phyloP scores from a whole-genome alignment of 768 basidiomycete genomes.

The Phaeotremella fagi region DNA sequence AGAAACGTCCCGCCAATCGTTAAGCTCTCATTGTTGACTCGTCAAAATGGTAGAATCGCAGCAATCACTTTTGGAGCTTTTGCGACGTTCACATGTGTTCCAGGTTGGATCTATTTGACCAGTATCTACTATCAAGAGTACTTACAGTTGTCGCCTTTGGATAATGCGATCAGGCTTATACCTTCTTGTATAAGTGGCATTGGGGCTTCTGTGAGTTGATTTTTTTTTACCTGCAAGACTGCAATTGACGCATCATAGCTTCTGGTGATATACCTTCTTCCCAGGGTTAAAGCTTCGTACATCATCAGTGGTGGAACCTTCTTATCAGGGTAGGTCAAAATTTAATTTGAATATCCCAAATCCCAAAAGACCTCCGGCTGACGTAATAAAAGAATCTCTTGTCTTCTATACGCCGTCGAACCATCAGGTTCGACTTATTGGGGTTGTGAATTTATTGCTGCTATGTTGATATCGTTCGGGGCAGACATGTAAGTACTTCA shows the following conservation, averaged over 20 bases:
- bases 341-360: too few species aligned
- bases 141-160: conserved; percentile 15
- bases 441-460: conserved; percentile 10
- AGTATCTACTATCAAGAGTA: conserved; percentile 26
- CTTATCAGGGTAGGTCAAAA: background rate
- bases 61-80: conserved; percentile 10
- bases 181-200: conserved; percentile 10
- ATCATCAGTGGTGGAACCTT: conserved; percentile 2
- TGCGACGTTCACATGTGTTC: conserved; percentile 3
- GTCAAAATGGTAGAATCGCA: conserved; percentile 14
- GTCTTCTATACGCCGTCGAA: conserved; percentile 9
- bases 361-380: too few species aligned
- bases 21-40: conserved; percentile 26
- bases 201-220: conserved; percentile 6
- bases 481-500: background rate
- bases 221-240: background rate
- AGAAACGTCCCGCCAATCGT: conserved; percentile 26
- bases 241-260: background rate
- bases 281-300: background rate
- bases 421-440: conserved; percentile 9
- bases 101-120: conserved; percentile 8
- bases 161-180: conserved; percentile 12
- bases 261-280: conserved; percentile 1
- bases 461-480: background rate
- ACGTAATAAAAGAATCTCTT: conserved; percentile 3